Conservation (phyloP, 768 basidiomycete genomes). For the Baorangia bicolor region DNA sequence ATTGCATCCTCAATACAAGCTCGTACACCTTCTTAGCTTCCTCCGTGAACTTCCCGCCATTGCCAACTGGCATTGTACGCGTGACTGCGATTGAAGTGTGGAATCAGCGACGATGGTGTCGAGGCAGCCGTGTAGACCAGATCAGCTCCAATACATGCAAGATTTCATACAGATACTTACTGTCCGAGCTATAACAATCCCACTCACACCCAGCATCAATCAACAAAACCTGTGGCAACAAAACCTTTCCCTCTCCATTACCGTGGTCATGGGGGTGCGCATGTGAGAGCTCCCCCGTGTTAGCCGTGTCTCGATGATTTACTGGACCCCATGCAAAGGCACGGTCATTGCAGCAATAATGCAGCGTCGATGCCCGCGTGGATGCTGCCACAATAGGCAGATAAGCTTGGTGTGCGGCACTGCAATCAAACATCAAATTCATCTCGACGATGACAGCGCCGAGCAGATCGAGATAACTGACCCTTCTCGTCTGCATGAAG, state of each 20-base stretch:
- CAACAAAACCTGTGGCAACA: constrained; percentile 72
- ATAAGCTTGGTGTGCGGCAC: constrained; percentile 86
- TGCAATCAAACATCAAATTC: constrained; percentile 27
- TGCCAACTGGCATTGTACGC: constrained; percentile 90
- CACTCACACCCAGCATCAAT: constrained; percentile 97
- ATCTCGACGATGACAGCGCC: neutral
- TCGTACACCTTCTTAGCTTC: constrained; percentile 83
- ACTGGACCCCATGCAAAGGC: constrained; percentile 86
- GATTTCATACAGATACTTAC: constrained; percentile 33
- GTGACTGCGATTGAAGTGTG: constrained; percentile 50
- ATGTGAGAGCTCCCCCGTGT: constrained; percentile 47
- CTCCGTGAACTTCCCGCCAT: constrained; percentile 83
- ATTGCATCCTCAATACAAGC: constrained; percentile 89
- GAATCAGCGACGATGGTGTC: neutral
- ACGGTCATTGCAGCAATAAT: constrained; percentile 92
- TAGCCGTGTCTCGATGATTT: constrained; percentile 50
- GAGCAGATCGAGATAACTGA: constrained; percentile 36
- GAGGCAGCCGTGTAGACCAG: neutral
- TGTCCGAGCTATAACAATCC: constrained; percentile 64
- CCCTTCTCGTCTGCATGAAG: constrained; percentile 87
- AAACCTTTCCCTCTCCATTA: constrained; percentile 27
- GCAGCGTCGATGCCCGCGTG: constrained; percentile 82
- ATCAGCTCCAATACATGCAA: neutral
- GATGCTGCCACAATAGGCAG: constrained; percentile 90
- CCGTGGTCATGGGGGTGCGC: constrained; percentile 23